A percentile compares a stretch with the other conserved stretches of the same genome.
These are phyloP conservation scores for Ehretia macrophylla DNA, from an alignment of 257 asterid genomes.

Conservation along the genomic window DNA sequence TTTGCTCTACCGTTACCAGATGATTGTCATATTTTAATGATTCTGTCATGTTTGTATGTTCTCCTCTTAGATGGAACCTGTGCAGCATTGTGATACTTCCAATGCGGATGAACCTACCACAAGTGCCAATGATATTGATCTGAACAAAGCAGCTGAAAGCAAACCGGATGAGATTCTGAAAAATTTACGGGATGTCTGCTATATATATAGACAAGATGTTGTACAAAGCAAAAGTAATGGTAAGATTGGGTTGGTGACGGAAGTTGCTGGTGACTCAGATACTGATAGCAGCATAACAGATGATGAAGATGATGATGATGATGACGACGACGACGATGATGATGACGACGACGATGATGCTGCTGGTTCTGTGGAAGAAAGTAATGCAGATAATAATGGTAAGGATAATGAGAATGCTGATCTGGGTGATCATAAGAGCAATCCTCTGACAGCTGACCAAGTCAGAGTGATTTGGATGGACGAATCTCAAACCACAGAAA, in stretches of 20 bases:
- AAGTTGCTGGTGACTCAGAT: constrained; percentile 95
- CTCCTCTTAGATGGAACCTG: constrained; percentile 58
- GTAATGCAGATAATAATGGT: constrained; percentile 25
- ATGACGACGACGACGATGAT: constrained; percentile 22
- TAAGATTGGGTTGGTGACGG: constrained; percentile 77
- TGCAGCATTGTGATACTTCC: constrained; percentile 30
- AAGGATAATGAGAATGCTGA: constrained; percentile 36
- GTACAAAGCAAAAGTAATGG: constrained; percentile 48
- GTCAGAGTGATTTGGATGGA: constrained; percentile 90
- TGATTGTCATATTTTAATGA: not conserved
- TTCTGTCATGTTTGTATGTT: not conserved
- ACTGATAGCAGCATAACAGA: constrained; percentile 74
- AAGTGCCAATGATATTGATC: constrained; percentile 25
- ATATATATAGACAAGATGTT: constrained; percentile 89
- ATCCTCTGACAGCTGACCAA: constrained; percentile 65
- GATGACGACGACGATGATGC: constrained; percentile 35
- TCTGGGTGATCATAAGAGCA: constrained; percentile 33
- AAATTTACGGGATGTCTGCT: constrained; percentile 49
- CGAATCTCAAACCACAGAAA: constrained; percentile 66
- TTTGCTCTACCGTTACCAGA: too few species aligned
- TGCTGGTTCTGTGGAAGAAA: constrained; percentile 39
- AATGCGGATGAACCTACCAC: constrained; percentile 26
- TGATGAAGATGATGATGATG: constrained; percentile 66
- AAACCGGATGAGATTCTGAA: constrained; percentile 52
- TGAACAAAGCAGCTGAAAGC: constrained; percentile 29